These are phyloP conservation scores for Kalaharituber pfeilii DNA, from an alignment of 2,329 filamentous ascomycete genomes.

Conservation along the genomic window DNA sequence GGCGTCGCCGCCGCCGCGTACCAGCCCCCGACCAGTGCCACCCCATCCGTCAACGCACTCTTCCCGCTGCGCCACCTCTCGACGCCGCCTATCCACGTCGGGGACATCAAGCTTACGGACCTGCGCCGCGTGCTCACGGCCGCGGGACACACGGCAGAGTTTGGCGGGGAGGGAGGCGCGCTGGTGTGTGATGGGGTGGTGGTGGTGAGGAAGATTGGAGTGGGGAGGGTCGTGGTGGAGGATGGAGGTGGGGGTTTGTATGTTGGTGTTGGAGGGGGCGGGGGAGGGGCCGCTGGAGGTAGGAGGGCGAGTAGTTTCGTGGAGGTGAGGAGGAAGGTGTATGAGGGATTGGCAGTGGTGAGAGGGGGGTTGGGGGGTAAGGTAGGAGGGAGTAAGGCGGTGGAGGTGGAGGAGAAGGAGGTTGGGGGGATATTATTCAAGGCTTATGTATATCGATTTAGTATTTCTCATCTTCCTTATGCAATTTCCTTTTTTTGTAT, in stretches of 20 bases:
- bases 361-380: slow-evolving; percentile 39
- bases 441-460: too few species aligned
- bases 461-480: too few species aligned
- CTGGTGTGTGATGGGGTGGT: slow-evolving; percentile 77
- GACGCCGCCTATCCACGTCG: slow-evolving; percentile 81
- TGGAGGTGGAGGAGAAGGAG: too few species aligned
- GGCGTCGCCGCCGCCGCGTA: not conserved
- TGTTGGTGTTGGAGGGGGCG: slow-evolving; percentile 7
- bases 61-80: slow-evolving; percentile 32
- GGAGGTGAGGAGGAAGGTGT: slow-evolving; percentile 77
- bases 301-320: slow-evolving; percentile 17
- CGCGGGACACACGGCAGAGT: slow-evolving; percentile 73
- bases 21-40: not conserved
- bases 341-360: slow-evolving; percentile 83
- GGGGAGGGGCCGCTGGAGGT: too few species aligned
- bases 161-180: slow-evolving; percentile 79
- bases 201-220: slow-evolving; percentile 72
- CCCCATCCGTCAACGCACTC: slow-evolving; percentile 6
- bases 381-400: not conserved
- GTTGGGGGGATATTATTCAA: too few species aligned
- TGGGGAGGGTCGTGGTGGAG: slow-evolving; percentile 28
- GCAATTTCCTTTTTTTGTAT: too few species aligned
- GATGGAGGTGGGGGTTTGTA: slow-evolving; percentile 57
- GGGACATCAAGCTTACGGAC: slow-evolving; percentile 77
- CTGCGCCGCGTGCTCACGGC: slow-evolving; percentile 67